These are phyloP conservation scores for Euphorbia celastroides DNA, from an alignment of 441 rosid species.

Conservation along the genomic window DNA sequence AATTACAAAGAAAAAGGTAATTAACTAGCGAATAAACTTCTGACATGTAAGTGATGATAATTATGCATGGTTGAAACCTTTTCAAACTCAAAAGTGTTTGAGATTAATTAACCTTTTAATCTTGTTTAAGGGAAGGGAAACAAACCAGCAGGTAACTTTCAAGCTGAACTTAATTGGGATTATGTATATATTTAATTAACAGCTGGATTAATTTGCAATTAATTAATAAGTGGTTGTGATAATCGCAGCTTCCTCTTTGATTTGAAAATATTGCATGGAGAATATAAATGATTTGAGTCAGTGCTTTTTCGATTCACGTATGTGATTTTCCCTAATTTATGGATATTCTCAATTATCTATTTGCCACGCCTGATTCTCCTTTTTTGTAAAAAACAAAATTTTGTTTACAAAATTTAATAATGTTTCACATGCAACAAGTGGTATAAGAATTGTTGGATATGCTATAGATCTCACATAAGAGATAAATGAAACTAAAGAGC, in stretches of 20 bases:
- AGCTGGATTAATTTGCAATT: not conserved
- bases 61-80: constrained; percentile 11
- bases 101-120: constrained; percentile 13
- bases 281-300: constrained; percentile 45
- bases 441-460: no score
- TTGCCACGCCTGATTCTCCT: constrained; percentile 59
- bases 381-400: not conserved
- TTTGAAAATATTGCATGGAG: constrained; percentile 40
- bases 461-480: no score
- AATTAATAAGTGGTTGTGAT: not conserved
- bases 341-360: constrained; percentile 52
- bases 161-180: not conserved
- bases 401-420: no score
- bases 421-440: no score
- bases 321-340: constrained; percentile 35
- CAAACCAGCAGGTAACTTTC: not conserved
- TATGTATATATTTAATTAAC: not conserved
- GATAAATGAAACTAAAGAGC: no score
- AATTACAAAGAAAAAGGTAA: not conserved
- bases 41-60: constrained; percentile 23
- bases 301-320: constrained; percentile 45
- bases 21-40: not conserved
- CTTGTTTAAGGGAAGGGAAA: constrained; percentile 2
- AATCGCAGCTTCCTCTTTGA: constrained; percentile 32
- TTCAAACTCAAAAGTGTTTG: constrained; percentile 11